These are phyloP conservation scores for Sporobolus alterniflorus DNA, from an alignment of 202 grass and related monocot species.

Conservation along the genomic window DNA sequence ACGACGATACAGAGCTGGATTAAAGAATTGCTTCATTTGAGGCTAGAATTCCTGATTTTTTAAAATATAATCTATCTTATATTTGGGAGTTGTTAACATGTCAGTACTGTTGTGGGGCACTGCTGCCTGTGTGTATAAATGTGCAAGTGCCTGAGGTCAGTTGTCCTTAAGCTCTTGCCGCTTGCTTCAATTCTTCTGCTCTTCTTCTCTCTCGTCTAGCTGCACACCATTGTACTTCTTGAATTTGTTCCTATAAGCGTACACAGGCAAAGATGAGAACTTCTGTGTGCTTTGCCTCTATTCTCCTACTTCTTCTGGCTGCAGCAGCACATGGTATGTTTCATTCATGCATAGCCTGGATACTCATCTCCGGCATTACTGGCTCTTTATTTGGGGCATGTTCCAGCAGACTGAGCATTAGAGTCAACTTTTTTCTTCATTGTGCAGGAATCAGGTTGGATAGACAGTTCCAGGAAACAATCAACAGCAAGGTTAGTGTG, in stretches of 20 bases:
- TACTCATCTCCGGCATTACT: constrained; percentile 7
- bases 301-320: constrained; percentile 61
- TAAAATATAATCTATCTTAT: constrained; percentile 16
- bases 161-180: constrained; percentile 29
- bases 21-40: constrained; percentile 28
- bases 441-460: constrained; percentile 60
- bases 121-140: constrained; percentile 54
- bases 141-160: constrained; percentile 33
- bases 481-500: constrained; percentile 39
- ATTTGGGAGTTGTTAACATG: constrained; percentile 47
- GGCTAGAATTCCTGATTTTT: constrained; percentile 22
- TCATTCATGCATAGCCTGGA: not conserved
- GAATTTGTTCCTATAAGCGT: constrained; percentile 19
- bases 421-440: not conserved
- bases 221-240: constrained; percentile 25
- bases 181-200: constrained; percentile 31
- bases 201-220: constrained; percentile 24
- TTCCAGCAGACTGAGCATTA: not conserved
- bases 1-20: constrained; percentile 23
- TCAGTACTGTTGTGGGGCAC: constrained; percentile 29
- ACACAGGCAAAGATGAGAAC: constrained; percentile 53
- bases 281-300: constrained; percentile 43
- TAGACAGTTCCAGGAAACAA: constrained; percentile 28
- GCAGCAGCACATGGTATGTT: constrained; percentile 60
- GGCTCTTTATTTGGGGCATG: not conserved